phyloP scores from a whole-genome alignment of 345 rosid genomes.

The Toxicodendron radicans region DNA sequence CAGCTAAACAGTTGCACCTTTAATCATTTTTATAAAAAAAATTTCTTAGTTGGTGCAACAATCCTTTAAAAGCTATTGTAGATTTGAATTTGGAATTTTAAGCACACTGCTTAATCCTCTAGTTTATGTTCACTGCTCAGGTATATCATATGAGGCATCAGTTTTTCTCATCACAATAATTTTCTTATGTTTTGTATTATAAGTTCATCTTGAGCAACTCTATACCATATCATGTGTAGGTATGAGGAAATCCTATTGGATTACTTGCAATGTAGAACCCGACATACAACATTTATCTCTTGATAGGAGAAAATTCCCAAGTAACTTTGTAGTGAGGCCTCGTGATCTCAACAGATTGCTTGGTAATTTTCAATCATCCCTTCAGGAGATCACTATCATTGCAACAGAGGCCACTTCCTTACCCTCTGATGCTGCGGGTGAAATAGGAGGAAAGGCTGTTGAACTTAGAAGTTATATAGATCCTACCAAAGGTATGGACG shows the following conservation, averaged over 20 bases:
- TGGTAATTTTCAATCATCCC: conserved; percentile 92
- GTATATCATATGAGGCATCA: neutral
- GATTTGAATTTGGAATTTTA: conserved; percentile 2
- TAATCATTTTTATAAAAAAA: neutral
- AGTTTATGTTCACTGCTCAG: neutral
- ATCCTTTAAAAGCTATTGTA: conserved; percentile 12
- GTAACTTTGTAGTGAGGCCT: conserved; percentile 78
- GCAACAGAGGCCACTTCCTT: conserved; percentile 66
- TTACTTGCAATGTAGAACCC: conserved; percentile 88
- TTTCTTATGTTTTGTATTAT: neutral
- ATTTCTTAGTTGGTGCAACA: neutral
- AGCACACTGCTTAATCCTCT: neutral
- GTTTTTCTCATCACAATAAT: neutral
- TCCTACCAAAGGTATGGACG: conserved; percentile 66
- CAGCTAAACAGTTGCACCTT: neutral
- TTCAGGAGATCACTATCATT: conserved; percentile 89
- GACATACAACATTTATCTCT: conserved; percentile 85
- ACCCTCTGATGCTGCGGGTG: conserved; percentile 74
- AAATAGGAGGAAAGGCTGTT: conserved; percentile 91
- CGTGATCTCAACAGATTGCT: conserved; percentile 81
- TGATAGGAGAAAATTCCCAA: conserved; percentile 71
- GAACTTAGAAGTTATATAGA: conserved; percentile 91
- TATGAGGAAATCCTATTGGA: conserved; percentile 77
- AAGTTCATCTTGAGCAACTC: neutral
- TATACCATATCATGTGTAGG: conserved; percentile 41